phyloP scores from a whole-genome alignment of 2,329 filamentous ascomycete genomes.

The Passalora sequoiae region DNA sequence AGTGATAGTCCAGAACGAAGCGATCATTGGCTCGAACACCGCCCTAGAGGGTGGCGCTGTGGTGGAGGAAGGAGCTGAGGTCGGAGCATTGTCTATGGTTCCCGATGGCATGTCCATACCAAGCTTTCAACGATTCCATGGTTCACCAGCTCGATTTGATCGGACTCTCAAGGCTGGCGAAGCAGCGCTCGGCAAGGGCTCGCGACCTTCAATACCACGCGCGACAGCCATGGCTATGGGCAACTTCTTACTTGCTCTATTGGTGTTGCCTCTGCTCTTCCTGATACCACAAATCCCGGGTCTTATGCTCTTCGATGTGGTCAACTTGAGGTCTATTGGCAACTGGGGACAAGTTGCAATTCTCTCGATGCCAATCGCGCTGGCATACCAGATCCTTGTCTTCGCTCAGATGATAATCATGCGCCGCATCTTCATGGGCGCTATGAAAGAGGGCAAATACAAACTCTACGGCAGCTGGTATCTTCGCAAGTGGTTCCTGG shows the following conservation, averaged over 20 bases:
- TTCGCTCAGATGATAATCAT: conserved; percentile 21
- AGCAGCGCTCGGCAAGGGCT: conserved; percentile 4
- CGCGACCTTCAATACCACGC: conserved; percentile 18
- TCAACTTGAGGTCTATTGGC: conserved; percentile 14
- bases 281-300: conserved; percentile 22
- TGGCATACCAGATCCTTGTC: conserved; percentile 21
- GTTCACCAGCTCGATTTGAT: conserved; percentile 22
- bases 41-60: conserved; percentile 24
- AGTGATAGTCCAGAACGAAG: conserved; percentile 18
- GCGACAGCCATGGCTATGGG: conserved; percentile 13
- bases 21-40: conserved; percentile 20
- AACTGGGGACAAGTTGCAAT: conserved; percentile 22
- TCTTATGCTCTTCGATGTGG: conserved; percentile 19
- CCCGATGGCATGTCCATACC: conserved; percentile 22
- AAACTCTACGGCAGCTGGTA: conserved; percentile 22
- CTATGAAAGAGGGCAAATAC: conserved; percentile 19
- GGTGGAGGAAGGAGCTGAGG: conserved; percentile 23
- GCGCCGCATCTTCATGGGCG: conserved; percentile 17
- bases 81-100: conserved; percentile 23
- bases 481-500: conserved; percentile 24
- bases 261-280: conserved; percentile 19
- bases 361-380: conserved; percentile 19
- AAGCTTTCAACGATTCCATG: conserved; percentile 21
- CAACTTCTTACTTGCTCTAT: conserved; percentile 14
- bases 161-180: conserved; percentile 15